Evolutionary conservation across 2,329 filamentous ascomycete genomes (phyloP), one percentile per base, ranked within the genome.

Genomic region (Curvularia verruculosa): DNA sequence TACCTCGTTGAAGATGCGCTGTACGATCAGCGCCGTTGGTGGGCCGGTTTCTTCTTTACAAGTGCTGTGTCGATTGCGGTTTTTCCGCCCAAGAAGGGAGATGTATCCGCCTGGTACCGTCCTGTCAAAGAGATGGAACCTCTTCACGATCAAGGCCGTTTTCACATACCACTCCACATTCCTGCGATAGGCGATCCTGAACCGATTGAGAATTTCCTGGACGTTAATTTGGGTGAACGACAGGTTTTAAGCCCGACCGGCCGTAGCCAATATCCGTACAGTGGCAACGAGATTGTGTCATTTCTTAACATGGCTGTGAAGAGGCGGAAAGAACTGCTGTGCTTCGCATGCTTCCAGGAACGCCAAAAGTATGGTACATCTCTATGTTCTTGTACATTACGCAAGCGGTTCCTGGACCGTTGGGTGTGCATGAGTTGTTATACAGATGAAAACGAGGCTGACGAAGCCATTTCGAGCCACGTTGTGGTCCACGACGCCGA

Each of bases 11-110:
- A 66, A 40, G 57, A 65, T 15, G 43, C 60, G 6, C 67, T 67
- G 28, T 48, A 69, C 9, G 60, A 66, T 5, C 52, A 54, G 28
- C 58, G 51, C 36, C 58, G 55, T 15, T 63, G 58, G 60, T 68
- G 58, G 51, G 67, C 65, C n/a, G 69, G 69, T 12, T 68, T 64
- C 51, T 56, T 56, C 5, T 56, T 72, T 5, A 52, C 65, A 4
- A 43, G 51, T 21, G 36, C 37, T 2, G 13, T 4, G 5, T 66
- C 65, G 21, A 57, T 69, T 52, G 54, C 59, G 3, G 60, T 69
- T 2, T 43, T 62, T 41, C 67, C 64, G 40, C 56, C 59, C n/a
- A 48, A 66, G 26, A 43, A 59, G 1, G 23, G 29, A 1, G 46
- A 54, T 12, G 43, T 49, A 26, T 10, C 37, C 2, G 49, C 54